Base-by-base conservation (phyloP, 1,284 basidiomycete genomes). In the Heimioporus retisporus region DNA sequence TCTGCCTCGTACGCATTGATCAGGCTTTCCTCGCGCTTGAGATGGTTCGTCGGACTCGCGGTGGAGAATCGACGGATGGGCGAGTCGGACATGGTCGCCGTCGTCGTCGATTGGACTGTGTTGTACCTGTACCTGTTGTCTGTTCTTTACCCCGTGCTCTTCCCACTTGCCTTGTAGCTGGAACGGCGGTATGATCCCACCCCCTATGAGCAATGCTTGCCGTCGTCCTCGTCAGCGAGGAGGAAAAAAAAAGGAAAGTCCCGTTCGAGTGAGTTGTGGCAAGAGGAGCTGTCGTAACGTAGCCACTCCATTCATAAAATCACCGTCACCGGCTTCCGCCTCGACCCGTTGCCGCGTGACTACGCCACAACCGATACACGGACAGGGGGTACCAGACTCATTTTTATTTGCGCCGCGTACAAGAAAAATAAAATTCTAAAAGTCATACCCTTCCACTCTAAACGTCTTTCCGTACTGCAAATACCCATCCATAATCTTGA, bases 1-100 rank as follows among this genome's bases (percentile, higher is more conserved):
- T 95, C 93, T 8, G 93, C 94, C 72, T 95, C 93, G 76, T 93
- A 94, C 19, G 91, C 91, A 78, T 94, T 93, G 73, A 95, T 94
- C 74, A 95, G 84, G 63, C 88, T 90, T 75, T 94, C 93, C 71
- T 90, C 87, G 40, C 82, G 79, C 70, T 86, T 84, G 48, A 82
- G 71, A 56, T 86, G 85, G 65, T 81, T 85, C 69, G 81, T 83
- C 28, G 88, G 82, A 74, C 83, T 88, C n/a, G 85, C 80, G 6
- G 81, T 82, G 14, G 88, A 88, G 61, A 88, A 81, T 67, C 88
- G 83, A 60, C 86, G 85, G 60, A 88, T 80, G 60, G 90, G 88
- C 31, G 90, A 91, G 68, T 85, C 76, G 53, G 90, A 90, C 90
- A 91, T 91, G 35, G 2, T 43, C 28, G 35, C 56, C 31, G 50